phyloP scores from a whole-genome alignment of 2,329 filamentous ascomycete genomes.

The Nemania serpens region DNA sequence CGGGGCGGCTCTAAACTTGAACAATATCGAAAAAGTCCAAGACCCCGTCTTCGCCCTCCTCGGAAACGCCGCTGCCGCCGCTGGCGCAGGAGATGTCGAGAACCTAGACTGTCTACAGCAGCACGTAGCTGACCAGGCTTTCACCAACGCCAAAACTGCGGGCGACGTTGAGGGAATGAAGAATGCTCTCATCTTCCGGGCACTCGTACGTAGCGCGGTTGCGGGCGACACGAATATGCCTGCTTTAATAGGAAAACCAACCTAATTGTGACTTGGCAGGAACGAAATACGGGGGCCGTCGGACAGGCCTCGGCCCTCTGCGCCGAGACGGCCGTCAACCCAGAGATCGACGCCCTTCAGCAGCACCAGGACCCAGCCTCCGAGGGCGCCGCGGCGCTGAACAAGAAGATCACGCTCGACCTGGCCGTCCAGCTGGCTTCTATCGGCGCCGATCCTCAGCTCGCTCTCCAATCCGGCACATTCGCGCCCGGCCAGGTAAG shows the following conservation, averaged over 20 bases:
- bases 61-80: constrained; percentile 54
- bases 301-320: constrained; percentile 63
- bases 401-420: constrained; percentile 64
- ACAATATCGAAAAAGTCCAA: constrained; percentile 41
- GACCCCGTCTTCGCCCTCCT: constrained; percentile 42
- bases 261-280: constrained; percentile 36
- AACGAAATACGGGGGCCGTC: constrained; percentile 64
- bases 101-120: constrained; percentile 53
- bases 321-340: constrained; percentile 62
- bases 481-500: constrained; percentile 64
- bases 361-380: constrained; percentile 73
- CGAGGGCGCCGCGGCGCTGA: constrained; percentile 56
- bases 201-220: constrained; percentile 57
- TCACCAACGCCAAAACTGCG: constrained; percentile 61
- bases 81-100: constrained; percentile 47
- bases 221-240: constrained; percentile 33
- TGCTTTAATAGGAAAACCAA: background rate
- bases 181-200: constrained; percentile 58
- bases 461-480: constrained; percentile 65
- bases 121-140: constrained; percentile 61
- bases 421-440: constrained; percentile 63
- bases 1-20: constrained; percentile 37
- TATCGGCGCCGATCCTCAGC: constrained; percentile 65
- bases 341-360: constrained; percentile 65
- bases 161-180: constrained; percentile 59